Evolutionary conservation across 164 flowering plant genomes (phyloP).

Genomic region (Dillenia turbinata): DNA sequence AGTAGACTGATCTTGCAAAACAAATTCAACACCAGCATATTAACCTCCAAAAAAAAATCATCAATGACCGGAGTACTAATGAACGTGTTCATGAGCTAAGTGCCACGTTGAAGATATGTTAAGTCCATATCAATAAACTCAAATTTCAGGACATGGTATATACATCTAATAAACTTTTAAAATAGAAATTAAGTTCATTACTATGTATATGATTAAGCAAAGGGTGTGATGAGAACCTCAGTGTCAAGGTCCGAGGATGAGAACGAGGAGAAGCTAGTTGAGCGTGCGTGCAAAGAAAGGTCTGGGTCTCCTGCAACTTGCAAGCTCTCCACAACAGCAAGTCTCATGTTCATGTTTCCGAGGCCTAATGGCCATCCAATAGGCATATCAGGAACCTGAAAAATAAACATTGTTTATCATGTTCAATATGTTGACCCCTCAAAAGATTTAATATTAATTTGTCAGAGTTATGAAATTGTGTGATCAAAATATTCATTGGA

Average conservation of each 20-base stretch:
- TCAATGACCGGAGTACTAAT: background rate
- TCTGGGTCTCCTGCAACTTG: conserved; percentile 16
- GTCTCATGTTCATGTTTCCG: conserved; percentile 48
- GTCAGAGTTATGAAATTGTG: too few relatives aligned
- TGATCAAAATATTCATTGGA: too few relatives aligned
- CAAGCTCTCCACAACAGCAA: conserved; percentile 21
- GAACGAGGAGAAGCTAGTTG: conserved; percentile 56
- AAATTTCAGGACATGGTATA: too few relatives aligned
- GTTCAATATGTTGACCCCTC: too few relatives aligned
- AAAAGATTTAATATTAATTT: too few relatives aligned
- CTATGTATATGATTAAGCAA: background rate
- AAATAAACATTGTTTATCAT: background rate
- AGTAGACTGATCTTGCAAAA: conserved; percentile 41
- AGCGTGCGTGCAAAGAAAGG: conserved; percentile 14
- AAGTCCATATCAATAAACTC: too few relatives aligned
- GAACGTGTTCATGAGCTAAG: background rate
- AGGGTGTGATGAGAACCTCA: conserved; percentile 29
- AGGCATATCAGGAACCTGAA: conserved; percentile 28
- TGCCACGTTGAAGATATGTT: background rate
- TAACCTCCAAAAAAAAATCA: background rate
- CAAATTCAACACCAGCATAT: background rate
- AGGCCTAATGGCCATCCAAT: conserved; percentile 86
- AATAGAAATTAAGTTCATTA: too few relatives aligned
- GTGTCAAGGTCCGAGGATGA: conserved; percentile 66
- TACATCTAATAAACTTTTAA: too few relatives aligned